Conservation (phyloP, 1,139 yeast genomes). For the Geotrichum candidum region DNA sequence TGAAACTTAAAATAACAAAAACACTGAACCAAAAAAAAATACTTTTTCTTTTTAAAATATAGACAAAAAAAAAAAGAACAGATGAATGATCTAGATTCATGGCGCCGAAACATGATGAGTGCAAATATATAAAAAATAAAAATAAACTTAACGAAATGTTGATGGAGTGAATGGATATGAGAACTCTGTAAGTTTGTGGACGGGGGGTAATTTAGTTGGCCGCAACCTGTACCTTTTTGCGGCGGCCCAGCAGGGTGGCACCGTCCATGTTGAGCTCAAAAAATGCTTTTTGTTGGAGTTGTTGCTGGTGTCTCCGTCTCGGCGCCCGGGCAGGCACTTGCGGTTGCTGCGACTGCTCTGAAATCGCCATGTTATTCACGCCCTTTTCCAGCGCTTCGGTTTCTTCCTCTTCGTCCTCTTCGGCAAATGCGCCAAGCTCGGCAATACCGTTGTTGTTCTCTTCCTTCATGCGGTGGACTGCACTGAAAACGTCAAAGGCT, state of each 20-base stretch:
- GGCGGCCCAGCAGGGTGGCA: slow-evolving; percentile 16
- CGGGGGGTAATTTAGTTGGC: neutral
- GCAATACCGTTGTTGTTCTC: slow-evolving; percentile 50
- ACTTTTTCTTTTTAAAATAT: neutral
- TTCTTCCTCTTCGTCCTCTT: slow-evolving; percentile 15
- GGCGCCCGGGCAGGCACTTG: neutral
- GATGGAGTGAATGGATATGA: neutral
- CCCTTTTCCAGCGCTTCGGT: neutral
- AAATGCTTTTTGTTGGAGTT: slow-evolving; percentile 1
- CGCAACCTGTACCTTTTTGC: slow-evolving; percentile 9
- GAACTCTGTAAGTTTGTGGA: neutral
- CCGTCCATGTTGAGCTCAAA: slow-evolving; percentile 17
- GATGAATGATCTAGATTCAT: too few relatives aligned
- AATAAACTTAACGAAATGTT: neutral
- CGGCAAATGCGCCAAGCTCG: slow-evolving; percentile 21
- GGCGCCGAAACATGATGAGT: neutral
- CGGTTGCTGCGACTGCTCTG: neutral
- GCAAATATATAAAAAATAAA: neutral
- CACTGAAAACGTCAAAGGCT: slow-evolving; percentile 90
- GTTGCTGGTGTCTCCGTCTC: neutral
- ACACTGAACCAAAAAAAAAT: too few relatives aligned
- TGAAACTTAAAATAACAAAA: too few relatives aligned
- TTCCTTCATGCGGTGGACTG: slow-evolving; percentile 89
- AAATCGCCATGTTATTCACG: neutral
- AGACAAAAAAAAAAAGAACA: neutral